Evolutionary conservation across 2,329 filamentous ascomycete genomes (phyloP), one percentile per base, ranked within the genome.

Genomic region (Aurifilum marmelostoma): DNA sequence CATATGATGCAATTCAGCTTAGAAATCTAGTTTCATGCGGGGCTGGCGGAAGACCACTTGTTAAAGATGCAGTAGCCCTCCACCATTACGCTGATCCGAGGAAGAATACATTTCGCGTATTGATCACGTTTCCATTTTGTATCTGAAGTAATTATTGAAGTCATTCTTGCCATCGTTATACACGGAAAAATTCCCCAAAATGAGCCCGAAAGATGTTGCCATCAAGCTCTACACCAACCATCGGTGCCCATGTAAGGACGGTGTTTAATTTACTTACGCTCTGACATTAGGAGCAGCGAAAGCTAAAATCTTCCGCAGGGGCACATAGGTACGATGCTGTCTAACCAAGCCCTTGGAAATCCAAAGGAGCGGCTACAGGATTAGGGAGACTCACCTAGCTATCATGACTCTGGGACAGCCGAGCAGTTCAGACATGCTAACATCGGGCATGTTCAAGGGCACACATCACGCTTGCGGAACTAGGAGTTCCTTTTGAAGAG

Each of bases 151-250:
- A n/a, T n/a, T n/a, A 34, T 18, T 37, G 21, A 29, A 56, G 24
- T 29, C 27, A 18, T 32, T 18, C 43, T 47, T 21, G 8, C 21
- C 43, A 9, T 56, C 6, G 18, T 8, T 32, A 16, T 8, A 39
- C 9, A 12, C 2, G 27, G 27, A 9, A 9, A 32, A n/a, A 16
- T 58, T n/a, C n/a, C 71, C 70, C 67, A 74, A 64, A 72, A 79
- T 78, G 75, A 73, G 69, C 67, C 74, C 74, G 58, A 74, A 75
- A 54, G 75, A 75, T 69, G 73, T 73, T 69, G 87, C 87, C 73
- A 88, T 92, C 77, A 89, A 82, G 41, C 82, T 92, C 56, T 93
- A 93, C 80, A 93, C 91, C 63, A 91, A 89, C 81, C 89, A 88
- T 73, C 65, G 73, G 63, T 94, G 91, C 77, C 91, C 91, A 29